These are phyloP conservation scores for Cicer cuneatum DNA, from an alignment of 306 rosid species.

Conservation along the genomic window DNA sequence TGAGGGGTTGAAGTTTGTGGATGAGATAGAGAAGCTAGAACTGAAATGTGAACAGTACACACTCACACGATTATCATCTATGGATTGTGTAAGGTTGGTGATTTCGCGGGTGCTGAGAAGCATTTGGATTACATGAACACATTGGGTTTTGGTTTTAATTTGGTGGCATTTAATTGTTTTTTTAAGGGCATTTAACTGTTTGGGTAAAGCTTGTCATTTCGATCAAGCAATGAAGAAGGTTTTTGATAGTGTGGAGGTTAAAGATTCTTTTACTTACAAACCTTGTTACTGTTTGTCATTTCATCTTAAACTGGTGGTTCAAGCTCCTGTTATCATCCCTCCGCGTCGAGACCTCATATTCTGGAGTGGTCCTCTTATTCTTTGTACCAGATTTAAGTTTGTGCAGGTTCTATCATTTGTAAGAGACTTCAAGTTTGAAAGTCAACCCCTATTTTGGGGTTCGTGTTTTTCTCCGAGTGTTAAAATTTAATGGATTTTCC, in stretches of 20 bases:
- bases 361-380: background rate
- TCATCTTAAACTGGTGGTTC: too few species aligned
- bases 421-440: background rate
- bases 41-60: conserved; percentile 68
- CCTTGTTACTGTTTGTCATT: too few species aligned
- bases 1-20: conserved; percentile 68
- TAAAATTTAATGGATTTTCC: background rate
- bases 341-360: too few species aligned
- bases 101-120: conserved; percentile 56
- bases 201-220: conserved; percentile 76
- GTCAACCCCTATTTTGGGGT: background rate
- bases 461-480: background rate
- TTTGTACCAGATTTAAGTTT: background rate
- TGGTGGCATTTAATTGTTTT: conserved; percentile 54
- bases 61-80: conserved; percentile 65
- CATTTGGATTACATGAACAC: conserved; percentile 65
- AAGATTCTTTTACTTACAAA: conserved; percentile 69
- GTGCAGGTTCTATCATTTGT: background rate
- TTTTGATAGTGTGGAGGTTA: conserved; percentile 71
- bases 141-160: conserved; percentile 60
- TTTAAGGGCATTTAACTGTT: conserved; percentile 48
- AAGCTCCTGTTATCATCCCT: too few species aligned
- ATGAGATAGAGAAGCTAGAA: conserved; percentile 68
- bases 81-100: conserved; percentile 73
- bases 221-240: conserved; percentile 65